These are phyloP conservation scores for Syncephalastrum sp. DNA, from an alignment of 371 early-diverging fungal genomes.

Conservation along the genomic window DNA sequence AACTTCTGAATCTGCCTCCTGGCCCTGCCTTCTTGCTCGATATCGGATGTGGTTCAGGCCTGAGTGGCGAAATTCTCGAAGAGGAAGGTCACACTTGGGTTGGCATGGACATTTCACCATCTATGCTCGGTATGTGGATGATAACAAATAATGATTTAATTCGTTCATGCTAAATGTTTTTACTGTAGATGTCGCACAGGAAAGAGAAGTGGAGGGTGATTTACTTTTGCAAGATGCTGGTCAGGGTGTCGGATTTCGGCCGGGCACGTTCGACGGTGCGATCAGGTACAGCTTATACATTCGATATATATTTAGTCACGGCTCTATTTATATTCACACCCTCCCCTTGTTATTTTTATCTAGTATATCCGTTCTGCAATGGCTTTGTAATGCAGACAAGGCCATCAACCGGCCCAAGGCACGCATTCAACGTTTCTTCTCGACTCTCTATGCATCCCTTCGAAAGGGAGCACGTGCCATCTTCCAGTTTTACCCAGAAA, in stretches of 20 bases:
- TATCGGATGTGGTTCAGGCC: slow-evolving; percentile 54
- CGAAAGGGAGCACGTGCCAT: slow-evolving; percentile 91
- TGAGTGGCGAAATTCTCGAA: slow-evolving; percentile 93
- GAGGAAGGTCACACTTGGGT: slow-evolving; percentile 96
- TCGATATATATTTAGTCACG: neutral
- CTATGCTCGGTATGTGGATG: slow-evolving; percentile 78
- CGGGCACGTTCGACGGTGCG: slow-evolving; percentile 98
- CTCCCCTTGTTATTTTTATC: slow-evolving; percentile 2
- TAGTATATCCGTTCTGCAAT: slow-evolving; percentile 97
- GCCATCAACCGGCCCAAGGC: slow-evolving; percentile 77
- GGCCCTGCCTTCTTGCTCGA: slow-evolving; percentile 64
- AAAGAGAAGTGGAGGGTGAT: slow-evolving; percentile 89
- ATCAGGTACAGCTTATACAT: slow-evolving; percentile 62
- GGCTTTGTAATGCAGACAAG: slow-evolving; percentile 98
- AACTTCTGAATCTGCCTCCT: slow-evolving; percentile 82
- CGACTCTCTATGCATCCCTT: slow-evolving; percentile 87
- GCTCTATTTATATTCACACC: neutral
- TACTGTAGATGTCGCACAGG: slow-evolving; percentile 64
- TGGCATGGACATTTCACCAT: slow-evolving; percentile 93
- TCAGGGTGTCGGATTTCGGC: slow-evolving; percentile 92
- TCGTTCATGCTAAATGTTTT: too few species aligned
- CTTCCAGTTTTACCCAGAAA: slow-evolving; percentile 99
- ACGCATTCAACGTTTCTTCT: slow-evolving; percentile 91
- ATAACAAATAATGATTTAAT: too few species aligned
- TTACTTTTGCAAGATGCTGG: slow-evolving; percentile 96